A percentile compares a stretch with the other conserved stretches of the same genome.
Evolutionary conservation across 495 filamentous ascomycete species (phyloP).

Genomic region (Penicillium dipodomyicola): DNA sequence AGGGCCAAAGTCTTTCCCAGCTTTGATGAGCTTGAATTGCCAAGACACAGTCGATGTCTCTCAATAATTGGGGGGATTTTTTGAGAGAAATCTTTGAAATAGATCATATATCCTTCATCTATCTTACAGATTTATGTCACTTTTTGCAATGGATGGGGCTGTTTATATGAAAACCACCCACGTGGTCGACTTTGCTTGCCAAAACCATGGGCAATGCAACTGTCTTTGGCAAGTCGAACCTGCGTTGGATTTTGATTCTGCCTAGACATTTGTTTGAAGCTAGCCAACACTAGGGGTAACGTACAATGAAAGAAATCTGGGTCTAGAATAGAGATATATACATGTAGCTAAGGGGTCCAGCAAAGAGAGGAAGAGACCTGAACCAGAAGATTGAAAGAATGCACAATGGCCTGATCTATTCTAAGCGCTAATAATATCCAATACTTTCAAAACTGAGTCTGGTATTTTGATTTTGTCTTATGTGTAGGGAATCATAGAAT

Average conservation of each 20-base stretch:
- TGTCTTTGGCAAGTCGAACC: constrained; percentile 3
- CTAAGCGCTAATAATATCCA: neutral
- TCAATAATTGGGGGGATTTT: neutral
- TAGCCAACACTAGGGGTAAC: neutral
- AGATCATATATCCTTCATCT: neutral
- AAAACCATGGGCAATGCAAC: neutral
- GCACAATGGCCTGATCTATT: neutral
- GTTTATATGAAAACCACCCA: constrained; percentile 1
- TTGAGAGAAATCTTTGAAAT: neutral
- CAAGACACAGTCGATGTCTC: constrained; percentile 2
- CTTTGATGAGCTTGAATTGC: constrained; percentile 9
- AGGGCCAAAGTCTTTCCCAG: constrained; percentile 29
- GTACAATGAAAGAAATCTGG: neutral
- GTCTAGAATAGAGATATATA: neutral
- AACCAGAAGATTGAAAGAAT: neutral
- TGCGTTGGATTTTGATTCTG: neutral
- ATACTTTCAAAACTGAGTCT: neutral
- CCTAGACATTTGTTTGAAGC: neutral
- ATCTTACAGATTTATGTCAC: neutral
- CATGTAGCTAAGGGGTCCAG: neutral
- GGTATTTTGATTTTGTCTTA: neutral
- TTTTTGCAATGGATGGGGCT: neutral
- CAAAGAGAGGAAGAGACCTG: neutral
- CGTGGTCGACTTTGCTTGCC: neutral
- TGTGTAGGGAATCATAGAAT: neutral